phyloP scores from a whole-genome alignment of 2,329 filamentous ascomycete species.

The Neofusicoccum umdonicola region DNA sequence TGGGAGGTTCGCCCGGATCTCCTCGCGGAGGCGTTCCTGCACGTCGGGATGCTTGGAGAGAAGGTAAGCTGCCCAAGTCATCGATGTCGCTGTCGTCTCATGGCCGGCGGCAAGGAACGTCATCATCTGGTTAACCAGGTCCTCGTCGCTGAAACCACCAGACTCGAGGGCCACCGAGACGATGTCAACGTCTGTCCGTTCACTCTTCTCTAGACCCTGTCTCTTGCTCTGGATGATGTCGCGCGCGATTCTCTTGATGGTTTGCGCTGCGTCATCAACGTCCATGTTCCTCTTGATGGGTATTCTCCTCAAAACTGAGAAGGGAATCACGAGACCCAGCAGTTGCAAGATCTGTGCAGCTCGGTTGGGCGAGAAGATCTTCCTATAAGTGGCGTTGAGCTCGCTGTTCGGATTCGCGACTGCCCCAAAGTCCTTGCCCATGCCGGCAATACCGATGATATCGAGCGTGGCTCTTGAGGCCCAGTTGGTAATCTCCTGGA shows the following conservation, averaged over 20 bases:
- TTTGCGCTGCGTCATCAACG: slow-evolving; percentile 33
- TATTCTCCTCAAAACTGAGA: slow-evolving; percentile 59
- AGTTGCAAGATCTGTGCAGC: slow-evolving; percentile 58
- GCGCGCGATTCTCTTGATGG: slow-evolving; percentile 59
- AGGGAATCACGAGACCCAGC: slow-evolving; percentile 61
- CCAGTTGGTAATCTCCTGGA: slow-evolving; percentile 47
- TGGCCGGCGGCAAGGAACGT: slow-evolving; percentile 75
- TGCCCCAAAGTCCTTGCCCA: slow-evolving; percentile 57
- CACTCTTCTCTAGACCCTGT: slow-evolving; percentile 48
- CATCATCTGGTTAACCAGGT: slow-evolving; percentile 86
- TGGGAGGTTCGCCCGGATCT: slow-evolving; percentile 49
- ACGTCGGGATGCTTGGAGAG: slow-evolving; percentile 50
- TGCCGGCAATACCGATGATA: slow-evolving; percentile 57
- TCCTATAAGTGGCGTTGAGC: slow-evolving; percentile 52
- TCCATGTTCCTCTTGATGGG: slow-evolving; percentile 67
- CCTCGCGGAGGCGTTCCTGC: slow-evolving; percentile 50
- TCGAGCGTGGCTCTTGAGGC: slow-evolving; percentile 55
- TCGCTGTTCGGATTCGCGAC: slow-evolving; percentile 51
- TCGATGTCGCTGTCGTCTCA: slow-evolving; percentile 55
- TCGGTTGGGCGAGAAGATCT: slow-evolving; percentile 48
- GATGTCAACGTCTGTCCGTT: slow-evolving; percentile 65
- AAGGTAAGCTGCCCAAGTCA: slow-evolving; percentile 55
- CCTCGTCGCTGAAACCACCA: slow-evolving; percentile 72
- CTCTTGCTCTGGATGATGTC: slow-evolving; percentile 72
- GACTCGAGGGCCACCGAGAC: slow-evolving; percentile 76